Percentiles rank a stretch among this genome's conserved stretches.
These are phyloP conservation scores for Ceratobasidium sp. DNA, from an alignment of 1,284 basidiomycete species.

Conservation along the genomic window DNA sequence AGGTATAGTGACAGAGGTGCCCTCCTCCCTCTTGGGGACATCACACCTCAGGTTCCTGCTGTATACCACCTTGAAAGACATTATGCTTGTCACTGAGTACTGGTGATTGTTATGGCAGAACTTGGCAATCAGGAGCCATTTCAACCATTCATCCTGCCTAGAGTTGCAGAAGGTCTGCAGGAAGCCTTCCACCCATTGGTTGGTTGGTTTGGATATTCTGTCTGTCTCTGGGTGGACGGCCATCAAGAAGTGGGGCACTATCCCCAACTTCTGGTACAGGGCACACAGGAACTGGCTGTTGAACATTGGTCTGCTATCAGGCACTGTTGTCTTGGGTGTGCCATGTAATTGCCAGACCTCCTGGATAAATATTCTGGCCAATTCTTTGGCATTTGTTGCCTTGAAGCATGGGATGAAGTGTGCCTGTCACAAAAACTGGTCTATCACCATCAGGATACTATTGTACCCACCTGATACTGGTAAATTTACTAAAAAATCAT, in stretches of 20 bases:
- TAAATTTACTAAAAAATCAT: slow-evolving; percentile 63
- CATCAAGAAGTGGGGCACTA: slow-evolving; percentile 54
- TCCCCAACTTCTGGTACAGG: slow-evolving; percentile 55
- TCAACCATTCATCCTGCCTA: slow-evolving; percentile 32
- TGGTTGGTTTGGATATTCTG: no score
- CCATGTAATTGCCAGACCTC: slow-evolving; percentile 47
- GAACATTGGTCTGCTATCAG: slow-evolving; percentile 55
- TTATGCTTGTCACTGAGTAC: slow-evolving; percentile 16
- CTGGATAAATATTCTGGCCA: slow-evolving; percentile 50
- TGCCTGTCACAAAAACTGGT: slow-evolving; percentile 58
- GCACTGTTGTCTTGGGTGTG: slow-evolving; percentile 52
- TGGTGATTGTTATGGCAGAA: slow-evolving; percentile 40
- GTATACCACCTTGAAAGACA: slow-evolving; percentile 32
- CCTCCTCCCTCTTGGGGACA: not conserved
- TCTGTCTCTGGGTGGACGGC: slow-evolving; percentile 54
- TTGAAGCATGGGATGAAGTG: slow-evolving; percentile 57
- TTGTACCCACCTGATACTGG: slow-evolving; percentile 58
- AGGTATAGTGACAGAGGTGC: not conserved
- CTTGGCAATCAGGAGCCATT: no score
- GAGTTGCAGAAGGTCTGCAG: slow-evolving; percentile 50
- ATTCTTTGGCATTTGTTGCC: slow-evolving; percentile 41
- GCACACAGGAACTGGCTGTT: slow-evolving; percentile 51
- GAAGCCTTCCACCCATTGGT: no score
- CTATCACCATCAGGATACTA: slow-evolving; percentile 61
- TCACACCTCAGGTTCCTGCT: slow-evolving; percentile 18